Percentiles rank a stretch among this genome's conserved stretches.
Conservation (phyloP, 371 early-diverging fungal species). For the Syncephalastrum racemosum region DNA sequence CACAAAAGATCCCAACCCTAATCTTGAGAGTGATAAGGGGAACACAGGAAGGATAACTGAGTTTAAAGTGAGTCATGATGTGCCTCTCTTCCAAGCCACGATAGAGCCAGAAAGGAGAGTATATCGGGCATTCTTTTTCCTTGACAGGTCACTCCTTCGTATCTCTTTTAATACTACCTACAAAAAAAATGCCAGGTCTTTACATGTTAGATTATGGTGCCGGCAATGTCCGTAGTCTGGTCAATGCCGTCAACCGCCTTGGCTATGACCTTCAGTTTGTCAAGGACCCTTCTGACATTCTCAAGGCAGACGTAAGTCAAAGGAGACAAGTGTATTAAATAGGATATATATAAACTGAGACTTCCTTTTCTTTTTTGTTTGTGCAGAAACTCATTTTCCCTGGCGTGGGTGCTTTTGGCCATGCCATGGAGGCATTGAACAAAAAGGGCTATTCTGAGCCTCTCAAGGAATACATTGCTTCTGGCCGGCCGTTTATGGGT, state of each 20-base stretch:
- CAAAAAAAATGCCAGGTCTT: conserved; percentile 49
- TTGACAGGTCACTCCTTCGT: conserved; percentile 9
- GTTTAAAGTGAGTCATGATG: too few relatives aligned
- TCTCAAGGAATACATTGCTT: conserved; percentile 77
- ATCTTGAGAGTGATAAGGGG: too few relatives aligned
- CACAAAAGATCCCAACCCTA: too few relatives aligned
- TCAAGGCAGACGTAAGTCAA: conserved; percentile 77
- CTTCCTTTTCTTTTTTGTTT: too few relatives aligned
- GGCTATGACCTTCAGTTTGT: conserved; percentile 85
- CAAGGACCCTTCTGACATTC: conserved; percentile 75
- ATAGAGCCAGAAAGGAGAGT: too few relatives aligned
- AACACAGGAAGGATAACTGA: too few relatives aligned
- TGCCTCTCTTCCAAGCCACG: too few relatives aligned
- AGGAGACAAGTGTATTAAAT: neutral
- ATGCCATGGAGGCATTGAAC: conserved; percentile 82
- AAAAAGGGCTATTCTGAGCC: conserved; percentile 78
- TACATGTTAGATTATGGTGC: conserved; percentile 97
- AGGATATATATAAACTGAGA: too few relatives aligned
- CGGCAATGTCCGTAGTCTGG: conserved; percentile 94
- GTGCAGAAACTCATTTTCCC: conserved; percentile 94
- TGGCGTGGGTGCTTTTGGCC: conserved; percentile 96
- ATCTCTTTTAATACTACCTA: neutral
- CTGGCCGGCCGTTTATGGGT: conserved; percentile 91
- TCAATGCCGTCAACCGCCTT: conserved; percentile 89
- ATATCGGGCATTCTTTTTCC: conserved; percentile 6